A percentile compares a stretch with the other conserved stretches of the same genome.
Conservation (phyloP, 306 rosid species). For the Quercus suber region DNA sequence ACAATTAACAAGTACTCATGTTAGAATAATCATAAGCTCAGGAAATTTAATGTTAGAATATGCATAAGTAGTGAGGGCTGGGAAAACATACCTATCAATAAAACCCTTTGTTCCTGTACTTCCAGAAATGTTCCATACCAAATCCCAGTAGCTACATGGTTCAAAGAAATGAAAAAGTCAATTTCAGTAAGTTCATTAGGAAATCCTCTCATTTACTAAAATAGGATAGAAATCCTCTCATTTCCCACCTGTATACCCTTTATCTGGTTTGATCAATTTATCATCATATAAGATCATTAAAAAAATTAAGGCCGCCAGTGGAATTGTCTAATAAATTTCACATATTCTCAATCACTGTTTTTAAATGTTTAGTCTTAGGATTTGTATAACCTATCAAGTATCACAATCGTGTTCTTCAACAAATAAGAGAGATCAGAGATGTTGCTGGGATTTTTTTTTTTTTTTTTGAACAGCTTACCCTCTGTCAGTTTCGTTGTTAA, state of each 20-base stretch:
- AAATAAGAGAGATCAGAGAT: neutral
- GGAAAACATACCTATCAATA: conserved; percentile 66
- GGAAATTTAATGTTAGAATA: neutral
- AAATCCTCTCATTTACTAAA: neutral
- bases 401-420: neutral
- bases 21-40: neutral
- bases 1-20: too few species aligned
- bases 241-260: too few species aligned
- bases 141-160: conserved; percentile 86
- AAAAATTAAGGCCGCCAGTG: too few species aligned
- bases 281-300: too few species aligned
- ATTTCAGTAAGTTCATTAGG: neutral
- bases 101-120: conserved; percentile 41
- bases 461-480: conserved; percentile 40
- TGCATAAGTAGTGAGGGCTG: neutral
- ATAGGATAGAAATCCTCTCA: too few species aligned
- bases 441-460: too few species aligned
- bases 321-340: too few species aligned
- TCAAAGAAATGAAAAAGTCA: conserved; percentile 26
- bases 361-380: too few species aligned
- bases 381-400: neutral
- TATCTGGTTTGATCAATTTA: too few species aligned
- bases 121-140: conserved; percentile 88
- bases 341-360: too few species aligned
- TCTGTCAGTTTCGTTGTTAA: conserved; percentile 63